phyloP scores from a whole-genome alignment of 176 grass and related monocot species.

The Cenchrus purpureus region DNA sequence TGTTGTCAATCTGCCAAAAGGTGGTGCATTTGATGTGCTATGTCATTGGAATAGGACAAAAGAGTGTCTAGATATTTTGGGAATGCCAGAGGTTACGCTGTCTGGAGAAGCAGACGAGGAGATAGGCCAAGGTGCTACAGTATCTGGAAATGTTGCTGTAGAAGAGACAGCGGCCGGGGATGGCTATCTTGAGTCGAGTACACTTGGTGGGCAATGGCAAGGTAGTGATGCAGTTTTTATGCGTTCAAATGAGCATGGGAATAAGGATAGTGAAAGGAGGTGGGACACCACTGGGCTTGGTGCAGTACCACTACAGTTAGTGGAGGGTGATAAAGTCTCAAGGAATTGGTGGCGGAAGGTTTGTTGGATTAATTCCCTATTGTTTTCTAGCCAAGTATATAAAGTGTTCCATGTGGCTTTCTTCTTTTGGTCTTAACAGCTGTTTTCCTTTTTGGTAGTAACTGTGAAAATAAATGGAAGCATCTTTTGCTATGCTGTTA shows the following conservation, averaged over 20 bases:
- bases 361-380: conserved; percentile 28
- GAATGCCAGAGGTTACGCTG: conserved; percentile 32
- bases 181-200: conserved; percentile 40
- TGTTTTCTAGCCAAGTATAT: conserved; percentile 6
- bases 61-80: conserved; percentile 55
- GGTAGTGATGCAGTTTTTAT: conserved; percentile 74
- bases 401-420: conserved; percentile 17
- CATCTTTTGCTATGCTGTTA: conserved; percentile 19
- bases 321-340: conserved; percentile 75
- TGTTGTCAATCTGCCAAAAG: conserved; percentile 57
- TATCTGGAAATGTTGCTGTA: neutral
- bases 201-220: conserved; percentile 78
- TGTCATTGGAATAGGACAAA: conserved; percentile 83
- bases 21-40: conserved; percentile 63
- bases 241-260: conserved; percentile 77
- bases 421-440: neutral
- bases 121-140: neutral
- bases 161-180: conserved; percentile 26
- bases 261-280: conserved; percentile 52
- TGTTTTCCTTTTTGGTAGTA: conserved; percentile 22
- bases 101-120: conserved; percentile 22
- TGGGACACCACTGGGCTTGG: conserved; percentile 77
- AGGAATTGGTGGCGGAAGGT: conserved; percentile 98
- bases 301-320: conserved; percentile 63
- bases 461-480: conserved; percentile 24